Percentiles rank a stretch among this genome's conserved stretches.
Conservation (phyloP, 2,329 filamentous ascomycete genomes). For the Orbilia javanica region DNA sequence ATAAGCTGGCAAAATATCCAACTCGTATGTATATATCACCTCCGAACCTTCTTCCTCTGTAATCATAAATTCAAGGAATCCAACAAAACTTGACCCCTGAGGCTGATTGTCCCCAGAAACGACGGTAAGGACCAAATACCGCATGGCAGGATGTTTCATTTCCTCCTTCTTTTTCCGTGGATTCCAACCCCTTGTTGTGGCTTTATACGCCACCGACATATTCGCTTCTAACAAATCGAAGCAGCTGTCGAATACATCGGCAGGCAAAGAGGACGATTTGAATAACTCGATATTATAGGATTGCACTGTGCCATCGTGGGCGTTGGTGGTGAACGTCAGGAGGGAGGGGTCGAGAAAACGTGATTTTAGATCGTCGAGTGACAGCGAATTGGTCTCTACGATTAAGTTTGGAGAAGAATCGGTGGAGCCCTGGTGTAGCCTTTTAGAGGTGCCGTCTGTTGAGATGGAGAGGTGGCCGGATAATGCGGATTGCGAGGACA, state of each 20-base stretch:
- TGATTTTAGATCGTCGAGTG: slow-evolving; percentile 45
- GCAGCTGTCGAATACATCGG: slow-evolving; percentile 54
- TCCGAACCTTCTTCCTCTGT: slow-evolving; percentile 60
- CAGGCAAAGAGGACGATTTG: slow-evolving; percentile 58
- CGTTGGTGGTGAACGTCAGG: slow-evolving; percentile 14
- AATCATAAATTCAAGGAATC: slow-evolving; percentile 62
- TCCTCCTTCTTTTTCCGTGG: slow-evolving; percentile 60
- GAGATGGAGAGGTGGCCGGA: slow-evolving; percentile 47
- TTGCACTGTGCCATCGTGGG: slow-evolving; percentile 7
- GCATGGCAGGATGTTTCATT: slow-evolving; percentile 61
- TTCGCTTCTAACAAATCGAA: slow-evolving; percentile 60
- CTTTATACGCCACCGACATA: slow-evolving; percentile 59
- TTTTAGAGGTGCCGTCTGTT: slow-evolving; percentile 44
- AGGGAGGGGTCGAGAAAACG: slow-evolving; percentile 45
- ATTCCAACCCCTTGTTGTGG: slow-evolving; percentile 60
- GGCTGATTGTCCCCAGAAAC: slow-evolving; percentile 70
- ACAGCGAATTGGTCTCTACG: slow-evolving; percentile 47
- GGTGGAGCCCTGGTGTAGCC: neutral
- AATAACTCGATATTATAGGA: slow-evolving; percentile 59
- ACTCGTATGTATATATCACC: slow-evolving; percentile 61
- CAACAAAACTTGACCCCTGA: slow-evolving; percentile 65
- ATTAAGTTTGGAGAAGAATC: slow-evolving; percentile 38
- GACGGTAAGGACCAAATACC: slow-evolving; percentile 66
- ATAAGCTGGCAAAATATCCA: slow-evolving; percentile 54
- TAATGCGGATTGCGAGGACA: slow-evolving; percentile 22